Evolutionary conservation across 225 moss, liverwort and hornwort genomes (phyloP), one percentile per base, ranked within the genome.

Genomic region (Antitrichia curtipendula): DNA sequence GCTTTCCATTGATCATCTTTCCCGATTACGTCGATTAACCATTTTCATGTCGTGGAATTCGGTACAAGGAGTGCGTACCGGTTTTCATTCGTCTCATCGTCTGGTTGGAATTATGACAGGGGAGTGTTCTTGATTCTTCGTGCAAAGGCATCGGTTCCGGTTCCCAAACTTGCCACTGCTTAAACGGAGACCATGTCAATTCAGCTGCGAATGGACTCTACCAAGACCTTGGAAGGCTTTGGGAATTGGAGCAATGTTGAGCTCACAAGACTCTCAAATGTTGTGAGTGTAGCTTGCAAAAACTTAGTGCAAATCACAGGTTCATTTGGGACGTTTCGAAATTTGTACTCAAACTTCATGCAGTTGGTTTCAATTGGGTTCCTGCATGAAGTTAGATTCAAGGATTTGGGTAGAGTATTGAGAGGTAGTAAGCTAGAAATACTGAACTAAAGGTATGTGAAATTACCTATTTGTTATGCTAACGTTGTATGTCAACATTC

Each of bases 71-170:
- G 58, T 69, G 53, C 5, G 12, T 19, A 40, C 29, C 31, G 13
- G 54, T 31, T 83, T 52, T 36, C 57, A n/a, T 65, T 34, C 10
- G 36, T 76, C 20, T 80, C 74, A 58, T 71, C 29, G n/a, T 40
- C 19, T 78, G 49, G 2, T 77, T 45, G 32, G 17, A 56, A 86
- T 83, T 74, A 17, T 82, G 73, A 31, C 82, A 88, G 75, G 89
- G 87, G 89, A 60, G 91, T 94, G 24, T 95, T 96, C 84, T 91
- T 93, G 86, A 93, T 95, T 82, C 88, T 96, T 50, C 93, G 90
- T 63, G 76, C 91, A 5, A 94, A 86, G 82, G 57, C 92, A 47
- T 82, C 93, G 72, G 90, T 7, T 32, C 81, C 81, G 57, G 57
- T 90, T 41, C 88, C 88, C 54, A 94, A 94, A 79, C 91, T 92